Percentiles rank a stretch among this genome's conserved stretches.
phyloP scores from a whole-genome alignment of 208 protist species.

The Porcisia deanei region DNA sequence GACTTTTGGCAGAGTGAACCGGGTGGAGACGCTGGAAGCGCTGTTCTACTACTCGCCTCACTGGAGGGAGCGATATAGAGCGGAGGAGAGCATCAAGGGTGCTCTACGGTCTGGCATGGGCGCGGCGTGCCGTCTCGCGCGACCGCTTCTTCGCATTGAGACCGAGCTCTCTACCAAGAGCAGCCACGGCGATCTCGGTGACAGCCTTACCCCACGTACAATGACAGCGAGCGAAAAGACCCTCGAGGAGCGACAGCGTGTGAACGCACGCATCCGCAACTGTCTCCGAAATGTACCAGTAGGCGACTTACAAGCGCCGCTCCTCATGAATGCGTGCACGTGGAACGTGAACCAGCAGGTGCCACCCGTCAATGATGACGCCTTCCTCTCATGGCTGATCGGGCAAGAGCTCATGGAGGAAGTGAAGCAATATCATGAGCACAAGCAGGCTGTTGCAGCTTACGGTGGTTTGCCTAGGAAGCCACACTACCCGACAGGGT shows the following conservation, averaged over 20 bases:
- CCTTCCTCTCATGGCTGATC: constrained; percentile 54
- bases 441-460: constrained; percentile 23
- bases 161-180: constrained; percentile 38
- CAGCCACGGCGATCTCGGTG: constrained; percentile 8
- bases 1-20: constrained; percentile 32
- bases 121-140: constrained; percentile 28
- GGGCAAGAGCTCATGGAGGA: constrained; percentile 40
- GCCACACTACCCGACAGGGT: constrained; percentile 8
- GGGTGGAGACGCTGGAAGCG: constrained; percentile 17
- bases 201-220: constrained; percentile 24
- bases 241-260: constrained; percentile 14
- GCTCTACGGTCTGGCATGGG: constrained; percentile 30
- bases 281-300: constrained; percentile 18
- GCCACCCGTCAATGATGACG: constrained; percentile 35
- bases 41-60: constrained; percentile 23
- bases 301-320: constrained; percentile 26
- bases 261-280: constrained; percentile 48
- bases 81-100: constrained; percentile 26
- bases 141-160: constrained; percentile 50
- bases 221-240: constrained; percentile 31
- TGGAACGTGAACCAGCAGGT: constrained; percentile 80
- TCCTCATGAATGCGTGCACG: constrained; percentile 70
- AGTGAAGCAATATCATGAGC: constrained; percentile 34
- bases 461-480: constrained; percentile 5
- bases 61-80: constrained; percentile 26